These are phyloP conservation scores for Pistacia atlantica DNA, from an alignment of 345 rosid genomes.

Conservation along the genomic window DNA sequence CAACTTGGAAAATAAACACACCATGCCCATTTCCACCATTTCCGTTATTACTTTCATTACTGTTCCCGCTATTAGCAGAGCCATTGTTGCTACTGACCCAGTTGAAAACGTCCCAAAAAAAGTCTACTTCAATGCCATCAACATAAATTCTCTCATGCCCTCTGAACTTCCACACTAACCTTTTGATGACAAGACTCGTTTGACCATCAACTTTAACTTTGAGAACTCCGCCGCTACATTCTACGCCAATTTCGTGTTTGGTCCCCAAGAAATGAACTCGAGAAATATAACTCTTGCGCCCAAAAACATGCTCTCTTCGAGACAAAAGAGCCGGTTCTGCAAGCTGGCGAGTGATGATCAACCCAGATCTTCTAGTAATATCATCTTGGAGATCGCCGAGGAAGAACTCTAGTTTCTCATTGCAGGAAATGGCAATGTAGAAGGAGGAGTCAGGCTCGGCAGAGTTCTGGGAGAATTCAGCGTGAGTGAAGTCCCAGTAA, in stretches of 20 bases:
- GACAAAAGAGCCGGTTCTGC: constrained; percentile 38
- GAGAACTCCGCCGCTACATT: constrained; percentile 44
- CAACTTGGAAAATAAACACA: constrained; percentile 66
- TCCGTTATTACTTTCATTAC: background rate
- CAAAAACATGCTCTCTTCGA: constrained; percentile 57
- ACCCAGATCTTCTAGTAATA: constrained; percentile 36
- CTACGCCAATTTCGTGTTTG: constrained; percentile 48
- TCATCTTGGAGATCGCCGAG: constrained; percentile 49
- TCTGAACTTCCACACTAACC: constrained; percentile 59
- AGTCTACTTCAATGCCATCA: constrained; percentile 47
- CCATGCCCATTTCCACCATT: constrained; percentile 33
- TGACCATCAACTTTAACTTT: constrained; percentile 52
- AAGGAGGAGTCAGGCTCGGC: constrained; percentile 56
- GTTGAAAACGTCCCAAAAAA: constrained; percentile 60
- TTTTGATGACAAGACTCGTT: constrained; percentile 42
- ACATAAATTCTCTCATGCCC: constrained; percentile 51
- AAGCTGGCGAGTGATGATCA: constrained; percentile 23
- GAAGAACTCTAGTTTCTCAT: constrained; percentile 44
- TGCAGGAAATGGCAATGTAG: constrained; percentile 48
- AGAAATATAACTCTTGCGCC: constrained; percentile 37
- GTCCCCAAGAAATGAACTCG: constrained; percentile 51
- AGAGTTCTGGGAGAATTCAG: constrained; percentile 43
- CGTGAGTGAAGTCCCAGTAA: constrained; percentile 58
- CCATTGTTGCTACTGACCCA: constrained; percentile 35
- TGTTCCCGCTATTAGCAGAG: background rate